Percentiles rank a stretch among this genome's conserved stretches.
Conservation (phyloP, 2,329 filamentous ascomycete species). For the Ceratocystis harringtonii region DNA sequence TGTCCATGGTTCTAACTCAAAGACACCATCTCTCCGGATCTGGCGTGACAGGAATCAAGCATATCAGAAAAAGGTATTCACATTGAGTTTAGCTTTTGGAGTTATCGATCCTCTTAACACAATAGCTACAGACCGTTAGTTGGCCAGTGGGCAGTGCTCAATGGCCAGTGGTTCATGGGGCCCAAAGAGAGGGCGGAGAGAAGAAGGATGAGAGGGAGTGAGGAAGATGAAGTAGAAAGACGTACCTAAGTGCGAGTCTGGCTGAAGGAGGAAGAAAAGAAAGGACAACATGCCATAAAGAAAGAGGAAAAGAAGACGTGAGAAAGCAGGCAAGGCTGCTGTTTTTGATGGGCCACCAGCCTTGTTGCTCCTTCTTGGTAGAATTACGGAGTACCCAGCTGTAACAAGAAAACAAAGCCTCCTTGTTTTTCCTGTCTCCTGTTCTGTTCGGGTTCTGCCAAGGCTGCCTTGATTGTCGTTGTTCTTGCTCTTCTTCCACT, state of each 20-base stretch:
- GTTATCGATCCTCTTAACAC: not conserved
- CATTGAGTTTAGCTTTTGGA: not conserved
- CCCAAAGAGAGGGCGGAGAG: not conserved
- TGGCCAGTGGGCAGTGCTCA: not conserved
- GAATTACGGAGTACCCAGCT: not conserved
- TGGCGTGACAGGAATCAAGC: not conserved
- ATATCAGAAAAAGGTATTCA: no score
- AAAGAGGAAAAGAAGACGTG: not conserved
- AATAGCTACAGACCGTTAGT: not conserved
- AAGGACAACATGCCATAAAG: conserved; percentile 4
- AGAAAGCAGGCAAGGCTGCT: not conserved
- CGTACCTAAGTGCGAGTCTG: no score
- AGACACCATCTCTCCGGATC: not conserved
- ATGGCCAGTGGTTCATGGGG: not conserved
- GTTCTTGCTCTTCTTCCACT: no score
- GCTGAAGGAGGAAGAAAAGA: not conserved
- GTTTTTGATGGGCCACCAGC: not conserved
- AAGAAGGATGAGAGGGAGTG: not conserved
- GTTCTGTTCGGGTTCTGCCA: not conserved
- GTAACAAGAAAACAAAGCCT: not conserved
- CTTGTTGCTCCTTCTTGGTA: not conserved
- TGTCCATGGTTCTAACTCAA: not conserved
- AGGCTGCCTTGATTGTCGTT: no score
- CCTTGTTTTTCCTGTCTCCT: not conserved
- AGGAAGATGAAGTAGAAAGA: not conserved